Percentiles rank a stretch among this genome's conserved stretches.
phyloP scores from a whole-genome alignment of 352 stramenopile species.

The Discostella stelligera region DNA sequence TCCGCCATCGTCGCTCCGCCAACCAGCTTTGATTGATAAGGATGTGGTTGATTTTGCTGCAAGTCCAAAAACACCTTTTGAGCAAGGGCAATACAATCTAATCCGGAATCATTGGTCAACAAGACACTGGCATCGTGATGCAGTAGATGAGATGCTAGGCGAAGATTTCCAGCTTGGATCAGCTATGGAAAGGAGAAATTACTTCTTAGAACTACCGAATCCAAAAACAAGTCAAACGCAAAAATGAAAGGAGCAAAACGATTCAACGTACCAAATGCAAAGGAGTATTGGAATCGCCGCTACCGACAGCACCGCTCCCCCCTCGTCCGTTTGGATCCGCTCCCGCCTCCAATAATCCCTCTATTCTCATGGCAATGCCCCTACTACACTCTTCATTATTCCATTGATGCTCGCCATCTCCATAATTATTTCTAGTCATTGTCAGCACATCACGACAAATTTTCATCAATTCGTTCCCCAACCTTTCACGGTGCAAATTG shows the following conservation, averaged over 20 bases:
- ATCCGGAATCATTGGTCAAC: slow-evolving; percentile 38
- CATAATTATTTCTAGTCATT: neutral
- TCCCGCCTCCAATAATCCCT: slow-evolving; percentile 48
- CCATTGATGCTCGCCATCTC: neutral
- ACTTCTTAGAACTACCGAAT: neutral
- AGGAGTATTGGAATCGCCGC: slow-evolving; percentile 32
- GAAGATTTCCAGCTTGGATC: slow-evolving; percentile 45
- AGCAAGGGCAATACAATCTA: slow-evolving; percentile 43
- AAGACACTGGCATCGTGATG: slow-evolving; percentile 45
- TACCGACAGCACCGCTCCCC: neutral
- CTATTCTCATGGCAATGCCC: slow-evolving; percentile 15
- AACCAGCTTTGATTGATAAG: neutral
- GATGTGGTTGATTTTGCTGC: neutral
- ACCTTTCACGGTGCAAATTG: slow-evolving; percentile 32
- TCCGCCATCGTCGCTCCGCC: slow-evolving; percentile 8
- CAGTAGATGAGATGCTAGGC: slow-evolving; percentile 31
- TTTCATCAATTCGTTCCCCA: slow-evolving; percentile 27
- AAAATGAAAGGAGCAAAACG: neutral
- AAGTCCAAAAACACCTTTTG: slow-evolving; percentile 8
- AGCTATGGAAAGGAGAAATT: slow-evolving; percentile 9
- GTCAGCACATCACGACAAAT: slow-evolving; percentile 32
- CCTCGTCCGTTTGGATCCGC: slow-evolving; percentile 32
- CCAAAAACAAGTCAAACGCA: neutral
- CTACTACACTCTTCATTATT: slow-evolving; percentile 7
- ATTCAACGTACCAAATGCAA: slow-evolving; percentile 37